A percentile compares a stretch with the other conserved stretches of the same genome.
Conservation (phyloP, 75 land plant species). For the Pinus taeda region DNA sequence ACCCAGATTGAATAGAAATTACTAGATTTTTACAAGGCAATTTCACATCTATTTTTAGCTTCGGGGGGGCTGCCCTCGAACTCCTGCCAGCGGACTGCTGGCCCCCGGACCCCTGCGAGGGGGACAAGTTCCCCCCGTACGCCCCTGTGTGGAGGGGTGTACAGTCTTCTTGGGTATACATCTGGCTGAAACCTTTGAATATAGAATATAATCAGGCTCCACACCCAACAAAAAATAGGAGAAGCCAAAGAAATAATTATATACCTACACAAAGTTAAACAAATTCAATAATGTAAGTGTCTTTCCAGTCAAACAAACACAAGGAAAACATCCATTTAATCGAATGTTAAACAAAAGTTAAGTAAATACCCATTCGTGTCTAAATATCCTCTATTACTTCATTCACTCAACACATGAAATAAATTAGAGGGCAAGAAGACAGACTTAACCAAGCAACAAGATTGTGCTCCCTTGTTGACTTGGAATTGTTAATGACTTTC, state of each 20-base stretch:
- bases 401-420: neutral
- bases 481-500: constrained; percentile 45
- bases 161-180: too few relatives aligned
- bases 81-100: too few relatives aligned
- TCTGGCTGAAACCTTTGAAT: too few relatives aligned
- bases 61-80: too few relatives aligned
- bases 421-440: neutral
- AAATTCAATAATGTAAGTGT: neutral
- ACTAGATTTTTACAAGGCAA: too few relatives aligned
- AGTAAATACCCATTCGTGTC: neutral
- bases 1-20: too few relatives aligned
- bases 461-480: constrained; percentile 45
- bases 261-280: neutral
- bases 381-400: neutral
- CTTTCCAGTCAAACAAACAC: neutral
- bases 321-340: neutral
- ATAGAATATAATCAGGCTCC: too few relatives aligned
- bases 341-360: neutral
- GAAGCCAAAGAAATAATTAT: neutral
- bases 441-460: constrained; percentile 44
- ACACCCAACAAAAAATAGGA: neutral
- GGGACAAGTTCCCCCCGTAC: too few relatives aligned
- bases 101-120: too few relatives aligned
- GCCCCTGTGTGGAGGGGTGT: too few relatives aligned
- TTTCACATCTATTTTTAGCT: too few relatives aligned